Conservation (phyloP, 192 early-diverging fungal species). For the Ambispora gerdemannii region DNA sequence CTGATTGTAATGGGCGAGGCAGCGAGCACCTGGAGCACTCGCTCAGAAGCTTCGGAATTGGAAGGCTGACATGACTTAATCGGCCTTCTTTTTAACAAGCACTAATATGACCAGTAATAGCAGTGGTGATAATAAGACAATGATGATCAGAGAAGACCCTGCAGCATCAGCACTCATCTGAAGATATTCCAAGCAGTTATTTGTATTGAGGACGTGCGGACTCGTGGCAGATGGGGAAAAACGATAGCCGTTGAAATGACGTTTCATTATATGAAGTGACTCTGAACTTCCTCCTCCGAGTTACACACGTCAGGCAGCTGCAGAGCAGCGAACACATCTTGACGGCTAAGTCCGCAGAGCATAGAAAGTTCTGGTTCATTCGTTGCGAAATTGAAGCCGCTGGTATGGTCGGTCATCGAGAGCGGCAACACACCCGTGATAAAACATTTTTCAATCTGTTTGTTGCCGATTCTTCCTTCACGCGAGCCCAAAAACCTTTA, state of each 20-base stretch:
- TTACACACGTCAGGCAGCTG: slow-evolving; percentile 15
- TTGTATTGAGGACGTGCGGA: slow-evolving; percentile 35
- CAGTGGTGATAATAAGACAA: slow-evolving; percentile 10
- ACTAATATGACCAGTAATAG: slow-evolving; percentile 24
- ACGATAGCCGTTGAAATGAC: slow-evolving; percentile 31
- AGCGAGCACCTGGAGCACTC: slow-evolving; percentile 32
- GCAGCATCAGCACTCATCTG: slow-evolving; percentile 16
- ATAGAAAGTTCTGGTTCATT: slow-evolving; percentile 31
- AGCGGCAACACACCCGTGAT: slow-evolving; percentile 39
- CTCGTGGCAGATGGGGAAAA: slow-evolving; percentile 20
- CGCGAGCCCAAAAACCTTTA: slow-evolving; percentile 37
- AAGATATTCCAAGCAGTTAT: slow-evolving; percentile 38
- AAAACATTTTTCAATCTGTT: slow-evolving; percentile 36
- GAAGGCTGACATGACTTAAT: slow-evolving; percentile 26
- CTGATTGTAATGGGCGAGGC: slow-evolving; percentile 34
- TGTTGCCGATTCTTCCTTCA: slow-evolving; percentile 32
- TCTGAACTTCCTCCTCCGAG: slow-evolving; percentile 12
- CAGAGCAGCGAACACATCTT: slow-evolving; percentile 33
- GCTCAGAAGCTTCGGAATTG: slow-evolving; percentile 36
- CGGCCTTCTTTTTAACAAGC: slow-evolving; percentile 11
- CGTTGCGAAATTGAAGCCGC: slow-evolving; percentile 37
- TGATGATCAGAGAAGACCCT: background rate
- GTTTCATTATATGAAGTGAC: slow-evolving; percentile 33
- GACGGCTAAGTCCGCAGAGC: slow-evolving; percentile 33
- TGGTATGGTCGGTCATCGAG: slow-evolving; percentile 36